Base-by-base conservation (phyloP, 1,284 basidiomycete genomes). In the Ceratobasidium sp. region DNA sequence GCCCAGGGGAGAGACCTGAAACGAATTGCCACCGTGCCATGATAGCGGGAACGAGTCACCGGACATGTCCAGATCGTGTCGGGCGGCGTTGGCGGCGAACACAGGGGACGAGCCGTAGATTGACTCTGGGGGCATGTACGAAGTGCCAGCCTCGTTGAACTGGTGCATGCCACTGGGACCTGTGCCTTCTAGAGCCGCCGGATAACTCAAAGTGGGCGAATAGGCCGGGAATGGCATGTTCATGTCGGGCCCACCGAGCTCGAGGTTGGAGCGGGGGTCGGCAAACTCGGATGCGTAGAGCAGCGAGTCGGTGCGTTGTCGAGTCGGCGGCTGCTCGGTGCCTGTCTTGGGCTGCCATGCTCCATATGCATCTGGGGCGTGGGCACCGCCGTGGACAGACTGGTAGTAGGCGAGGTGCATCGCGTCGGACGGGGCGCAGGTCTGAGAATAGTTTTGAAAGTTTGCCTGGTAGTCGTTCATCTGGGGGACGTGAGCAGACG, bases 381-480 rank as follows among this genome's bases (percentile, higher is more conserved):
- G 44, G 4, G 44, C 27, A 20, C 14, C 44, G n/a, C n/a, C 60
- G 50, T 71, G 55, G 3, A 48, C 23, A 2, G 73, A 50, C 35
- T 75, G 60, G 33, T 50, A 52, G 27, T 75, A 75, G 41, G 73
- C 60, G n/a, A 75, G 73, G 1, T 66, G 73, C 73, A 75, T 75
- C 14, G 73, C 60, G n/a, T 60, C 65, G 18, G 73, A 33, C 12
- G 73, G 44, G 18, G 65, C 73, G 35, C 65, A 44, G n/a, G 48
- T 52, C 41, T 66, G 46, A 60, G 73, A 64, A n/a, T 75, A 66
- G 73, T 54, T 75, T 20, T 75, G 62, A 18, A 65, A 66, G 50
- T 75, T 60, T 3, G 60, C 50, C 50, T 75, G 73, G 57, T 75
- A 75, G 35, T 75, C 73, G 73, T 75, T 75, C 73, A 75, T 75